These are phyloP conservation scores for Pinus albicaulis DNA, from an alignment of 75 land plant species.

Conservation along the genomic window DNA sequence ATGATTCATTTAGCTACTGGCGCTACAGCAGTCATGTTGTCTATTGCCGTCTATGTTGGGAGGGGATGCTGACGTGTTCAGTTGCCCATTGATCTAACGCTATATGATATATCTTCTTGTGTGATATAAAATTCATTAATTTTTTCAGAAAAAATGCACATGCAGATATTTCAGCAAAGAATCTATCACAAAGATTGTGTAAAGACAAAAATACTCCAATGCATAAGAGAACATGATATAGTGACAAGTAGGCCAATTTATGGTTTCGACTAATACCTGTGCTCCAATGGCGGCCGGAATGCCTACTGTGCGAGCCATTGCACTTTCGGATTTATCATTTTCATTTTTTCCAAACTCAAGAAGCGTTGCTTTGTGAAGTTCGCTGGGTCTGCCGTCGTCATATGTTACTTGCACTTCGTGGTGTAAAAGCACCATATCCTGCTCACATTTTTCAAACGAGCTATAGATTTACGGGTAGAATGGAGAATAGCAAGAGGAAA, in stretches of 20 bases:
- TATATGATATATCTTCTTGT: too few species aligned
- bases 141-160: neutral
- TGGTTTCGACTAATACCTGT: slow-evolving; percentile 43
- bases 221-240: neutral
- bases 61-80: too few species aligned
- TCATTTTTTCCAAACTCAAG: slow-evolving; percentile 71
- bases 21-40: too few species aligned
- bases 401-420: slow-evolving; percentile 82
- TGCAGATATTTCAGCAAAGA: neutral
- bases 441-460: slow-evolving; percentile 6
- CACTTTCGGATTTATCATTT: slow-evolving; percentile 35
- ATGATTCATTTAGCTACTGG: too few species aligned
- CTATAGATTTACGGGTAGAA: neutral
- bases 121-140: neutral
- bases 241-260: neutral
- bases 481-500: neutral
- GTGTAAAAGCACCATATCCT: slow-evolving; percentile 98
- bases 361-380: slow-evolving; percentile 75
- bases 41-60: too few species aligned
- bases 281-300: slow-evolving; percentile 95
- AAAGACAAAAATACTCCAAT: too few species aligned
- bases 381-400: slow-evolving; percentile 47
- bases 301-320: slow-evolving; percentile 99
- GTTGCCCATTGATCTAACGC: too few species aligned
- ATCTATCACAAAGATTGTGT: neutral